Evolutionary conservation across 2,329 filamentous ascomycete species (phyloP).

Genomic region (Chaetothyriales sp.): DNA sequence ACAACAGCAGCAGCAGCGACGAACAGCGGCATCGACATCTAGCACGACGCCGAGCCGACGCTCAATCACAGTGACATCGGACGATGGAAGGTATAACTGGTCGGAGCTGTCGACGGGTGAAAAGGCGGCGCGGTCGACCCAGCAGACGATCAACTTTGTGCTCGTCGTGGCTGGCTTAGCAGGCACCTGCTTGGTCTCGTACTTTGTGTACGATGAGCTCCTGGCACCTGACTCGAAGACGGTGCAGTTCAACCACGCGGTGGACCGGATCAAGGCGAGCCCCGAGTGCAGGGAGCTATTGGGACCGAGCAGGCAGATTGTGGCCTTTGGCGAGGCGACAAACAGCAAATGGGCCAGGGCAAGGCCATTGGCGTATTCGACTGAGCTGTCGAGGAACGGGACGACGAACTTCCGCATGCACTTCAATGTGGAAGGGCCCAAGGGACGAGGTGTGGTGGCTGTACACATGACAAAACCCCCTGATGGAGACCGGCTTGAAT

Average conservation of each 20-base stretch:
- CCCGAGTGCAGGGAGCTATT: conserved; percentile 56
- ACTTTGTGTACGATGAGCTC: conserved; percentile 66
- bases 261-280: conserved; percentile 62
- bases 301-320: conserved; percentile 59
- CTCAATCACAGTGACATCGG: conserved; percentile 68
- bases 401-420: conserved; percentile 71
- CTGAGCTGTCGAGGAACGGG: conserved; percentile 56
- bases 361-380: conserved; percentile 40
- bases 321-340: conserved; percentile 66
- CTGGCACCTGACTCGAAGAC: conserved; percentile 76
- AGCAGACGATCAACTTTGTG: conserved; percentile 79
- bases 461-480: conserved; percentile 61
- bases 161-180: conserved; percentile 59
- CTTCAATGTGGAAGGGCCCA: conserved; percentile 69
- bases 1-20: too few species aligned
- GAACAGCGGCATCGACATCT: conserved; percentile 19
- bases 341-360: conserved; percentile 64
- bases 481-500: conserved; percentile 54
- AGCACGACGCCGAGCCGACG: conserved; percentile 40
- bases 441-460: conserved; percentile 56
- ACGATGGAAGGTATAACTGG: conserved; percentile 74
- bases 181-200: conserved; percentile 64
- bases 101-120: conserved; percentile 56
- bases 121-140: conserved; percentile 70
- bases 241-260: conserved; percentile 73